Conservation (phyloP, 2,329 filamentous ascomycete genomes). For the Hypoxylon sp. region DNA sequence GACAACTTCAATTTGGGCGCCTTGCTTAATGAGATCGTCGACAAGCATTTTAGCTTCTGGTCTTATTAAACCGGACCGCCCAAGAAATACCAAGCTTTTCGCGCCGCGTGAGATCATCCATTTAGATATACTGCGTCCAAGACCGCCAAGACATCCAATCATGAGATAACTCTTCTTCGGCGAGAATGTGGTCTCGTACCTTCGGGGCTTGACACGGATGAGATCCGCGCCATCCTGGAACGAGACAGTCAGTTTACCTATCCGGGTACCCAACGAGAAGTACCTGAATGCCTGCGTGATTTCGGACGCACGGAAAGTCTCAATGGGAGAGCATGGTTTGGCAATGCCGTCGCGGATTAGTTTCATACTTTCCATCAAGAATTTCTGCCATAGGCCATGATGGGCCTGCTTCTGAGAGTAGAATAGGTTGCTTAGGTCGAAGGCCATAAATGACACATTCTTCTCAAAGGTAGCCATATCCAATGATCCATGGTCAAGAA, state of each 20-base stretch:
- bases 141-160: conserved; percentile 53
- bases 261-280: conserved; percentile 12
- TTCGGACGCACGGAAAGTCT: conserved; percentile 13
- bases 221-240: conserved; percentile 9
- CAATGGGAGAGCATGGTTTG: conserved; percentile 10
- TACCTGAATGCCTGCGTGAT: conserved; percentile 21
- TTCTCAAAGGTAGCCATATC: conserved; percentile 12
- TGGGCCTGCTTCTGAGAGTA: conserved; percentile 1
- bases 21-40: conserved; percentile 7
- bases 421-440: conserved; percentile 24
- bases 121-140: conserved; percentile 43
- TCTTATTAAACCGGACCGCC: conserved; percentile 48
- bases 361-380: conserved; percentile 38
- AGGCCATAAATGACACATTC: conserved; percentile 20
- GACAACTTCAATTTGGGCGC: conserved; percentile 19
- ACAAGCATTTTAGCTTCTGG: conserved; percentile 43
- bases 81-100: conserved; percentile 52
- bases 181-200: conserved; percentile 21
- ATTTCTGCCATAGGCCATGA: conserved; percentile 55
- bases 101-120: conserved; percentile 52
- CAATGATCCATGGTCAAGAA: conserved; percentile 10
- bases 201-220: conserved; percentile 11
- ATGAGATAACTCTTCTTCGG: conserved; percentile 51
- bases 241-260: conserved; percentile 23
- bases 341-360: conserved; percentile 16